Evolutionary conservation across 768 basidiomycete genomes (phyloP).

Genomic region (Pisolithus sp.): DNA sequence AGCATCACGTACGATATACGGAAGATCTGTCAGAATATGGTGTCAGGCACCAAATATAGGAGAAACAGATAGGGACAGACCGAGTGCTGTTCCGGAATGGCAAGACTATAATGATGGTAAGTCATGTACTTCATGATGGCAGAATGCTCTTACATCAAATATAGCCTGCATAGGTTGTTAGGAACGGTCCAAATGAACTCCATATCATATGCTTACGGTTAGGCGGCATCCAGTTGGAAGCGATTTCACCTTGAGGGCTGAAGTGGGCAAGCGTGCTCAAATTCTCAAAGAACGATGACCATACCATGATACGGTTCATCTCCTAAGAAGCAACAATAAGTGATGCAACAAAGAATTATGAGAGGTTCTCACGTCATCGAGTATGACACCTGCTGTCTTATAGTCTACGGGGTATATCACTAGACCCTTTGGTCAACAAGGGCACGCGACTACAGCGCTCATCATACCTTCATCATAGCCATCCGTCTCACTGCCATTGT

Average conservation of each 20-base stretch:
- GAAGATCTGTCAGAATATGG: conserved; percentile 12
- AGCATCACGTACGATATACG: conserved; percentile 20
- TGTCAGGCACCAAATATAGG: neutral
- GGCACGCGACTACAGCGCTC: neutral
- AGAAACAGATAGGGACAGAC: conserved; percentile 11
- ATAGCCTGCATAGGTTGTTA: conserved; percentile 25
- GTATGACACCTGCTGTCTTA: conserved; percentile 66
- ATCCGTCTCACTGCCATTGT: conserved; percentile 71
- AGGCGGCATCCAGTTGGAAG: conserved; percentile 64
- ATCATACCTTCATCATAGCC: conserved; percentile 71
- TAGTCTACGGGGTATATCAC: conserved; percentile 90
- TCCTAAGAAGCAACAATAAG: conserved; percentile 21
- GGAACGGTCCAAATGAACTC: neutral
- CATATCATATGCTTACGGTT: conserved; percentile 33
- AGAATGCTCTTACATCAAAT: conserved; percentile 39
- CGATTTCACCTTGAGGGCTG: conserved; percentile 34
- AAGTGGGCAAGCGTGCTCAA: neutral
- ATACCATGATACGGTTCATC: conserved; percentile 38
- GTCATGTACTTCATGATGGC: neutral
- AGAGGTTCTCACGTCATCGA: conserved; percentile 59
- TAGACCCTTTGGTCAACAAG: conserved; percentile 15
- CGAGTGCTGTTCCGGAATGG: conserved; percentile 46
- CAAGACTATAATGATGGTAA: conserved; percentile 29
- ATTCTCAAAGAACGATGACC: neutral
- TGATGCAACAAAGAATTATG: neutral